phyloP scores from a whole-genome alignment of 2,329 filamentous ascomycete genomes.

The Lachnellula subtilissima region DNA sequence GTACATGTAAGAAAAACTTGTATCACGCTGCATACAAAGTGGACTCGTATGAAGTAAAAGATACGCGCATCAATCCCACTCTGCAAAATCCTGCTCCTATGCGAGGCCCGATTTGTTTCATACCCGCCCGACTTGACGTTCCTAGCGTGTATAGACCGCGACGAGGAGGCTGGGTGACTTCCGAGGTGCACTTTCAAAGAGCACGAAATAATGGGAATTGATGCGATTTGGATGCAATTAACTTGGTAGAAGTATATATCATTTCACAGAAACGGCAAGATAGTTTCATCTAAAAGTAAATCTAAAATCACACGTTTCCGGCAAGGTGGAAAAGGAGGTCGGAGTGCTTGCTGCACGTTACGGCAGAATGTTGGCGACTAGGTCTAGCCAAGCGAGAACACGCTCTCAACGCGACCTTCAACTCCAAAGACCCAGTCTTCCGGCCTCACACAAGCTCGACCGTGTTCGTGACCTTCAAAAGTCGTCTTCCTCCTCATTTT shows the following conservation, averaged over 20 bases:
- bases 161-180: constrained; percentile 16
- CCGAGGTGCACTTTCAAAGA: not conserved
- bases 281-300: not conserved
- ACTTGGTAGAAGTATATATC: not conserved
- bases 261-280: not conserved
- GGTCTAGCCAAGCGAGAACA: not conserved
- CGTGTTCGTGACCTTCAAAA: constrained; percentile 27
- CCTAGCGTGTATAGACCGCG: constrained; percentile 3
- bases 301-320: not conserved
- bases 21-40: constrained; percentile 5
- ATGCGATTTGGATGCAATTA: not conserved
- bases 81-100: constrained; percentile 1
- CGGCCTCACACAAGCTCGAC: constrained; percentile 16
- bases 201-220: not conserved
- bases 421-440: constrained; percentile 18
- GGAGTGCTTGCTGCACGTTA: too few species aligned
- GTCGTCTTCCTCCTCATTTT: constrained; percentile 11
- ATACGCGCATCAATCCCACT: not conserved
- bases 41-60: constrained; percentile 6
- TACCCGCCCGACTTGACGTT: constrained; percentile 14
- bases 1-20: not conserved
- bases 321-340: not conserved
- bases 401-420: constrained; percentile 10
- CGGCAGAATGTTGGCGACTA: not conserved
- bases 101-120: constrained; percentile 21